Percentiles rank a stretch among this genome's conserved stretches.
These are phyloP conservation scores for Dipteronia dyeriana DNA, from an alignment of 345 rosid species.

Conservation along the genomic window DNA sequence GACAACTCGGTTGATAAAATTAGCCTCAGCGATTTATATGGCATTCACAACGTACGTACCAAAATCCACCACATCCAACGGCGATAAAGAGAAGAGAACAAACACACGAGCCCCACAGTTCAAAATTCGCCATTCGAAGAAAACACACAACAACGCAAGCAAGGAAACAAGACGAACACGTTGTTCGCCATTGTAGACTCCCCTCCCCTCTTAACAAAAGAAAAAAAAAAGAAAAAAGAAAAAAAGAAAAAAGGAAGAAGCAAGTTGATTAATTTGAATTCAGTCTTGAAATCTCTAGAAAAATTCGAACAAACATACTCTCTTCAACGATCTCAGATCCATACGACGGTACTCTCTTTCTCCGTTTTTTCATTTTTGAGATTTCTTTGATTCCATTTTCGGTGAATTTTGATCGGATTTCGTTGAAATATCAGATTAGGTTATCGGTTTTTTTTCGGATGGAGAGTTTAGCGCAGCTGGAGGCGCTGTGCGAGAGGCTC, in stretches of 20 bases:
- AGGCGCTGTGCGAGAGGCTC: conserved; percentile 93
- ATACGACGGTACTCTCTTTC: neutral
- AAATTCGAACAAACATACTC: neutral
- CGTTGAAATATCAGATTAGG: neutral
- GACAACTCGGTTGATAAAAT: no score
- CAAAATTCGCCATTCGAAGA: neutral
- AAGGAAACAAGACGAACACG: neutral
- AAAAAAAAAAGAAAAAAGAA: neutral
- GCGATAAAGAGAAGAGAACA: neutral
- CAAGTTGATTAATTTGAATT: neutral
- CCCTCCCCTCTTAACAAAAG: neutral
- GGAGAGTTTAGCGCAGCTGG: conserved; percentile 98
- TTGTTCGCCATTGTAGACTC: neutral
- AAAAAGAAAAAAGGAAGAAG: neutral
- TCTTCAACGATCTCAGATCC: neutral
- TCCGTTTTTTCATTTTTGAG: neutral
- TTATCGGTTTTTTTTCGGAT: conserved; percentile 28
- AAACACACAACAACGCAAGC: neutral
- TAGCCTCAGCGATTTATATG: no score
- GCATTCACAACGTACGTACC: no score
- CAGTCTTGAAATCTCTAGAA: neutral
- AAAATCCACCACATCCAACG: neutral
- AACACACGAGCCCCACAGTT: neutral
- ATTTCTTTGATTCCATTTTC: neutral
- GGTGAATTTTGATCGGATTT: neutral